Evolutionary conservation across 345 rosid species (phyloP).

Genomic region (Luvunga scandens): DNA sequence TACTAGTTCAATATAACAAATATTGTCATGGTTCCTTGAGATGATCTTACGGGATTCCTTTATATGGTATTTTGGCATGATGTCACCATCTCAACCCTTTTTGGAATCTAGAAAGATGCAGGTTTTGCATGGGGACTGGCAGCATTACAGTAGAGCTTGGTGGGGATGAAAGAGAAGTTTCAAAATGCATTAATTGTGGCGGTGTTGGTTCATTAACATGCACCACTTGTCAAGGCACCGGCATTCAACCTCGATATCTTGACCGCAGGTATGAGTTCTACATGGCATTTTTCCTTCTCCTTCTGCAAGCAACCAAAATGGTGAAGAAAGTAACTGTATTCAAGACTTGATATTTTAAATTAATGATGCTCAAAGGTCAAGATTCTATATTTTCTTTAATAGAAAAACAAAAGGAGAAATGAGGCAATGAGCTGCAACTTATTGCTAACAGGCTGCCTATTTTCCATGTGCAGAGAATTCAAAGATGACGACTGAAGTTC

Average conservation of each 20-base stretch:
- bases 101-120: constrained; percentile 62
- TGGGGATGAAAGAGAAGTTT: constrained; percentile 74
- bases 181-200: constrained; percentile 75
- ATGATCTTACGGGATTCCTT: neutral
- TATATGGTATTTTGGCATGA: neutral
- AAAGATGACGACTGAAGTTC: constrained; percentile 59
- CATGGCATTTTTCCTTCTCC: neutral
- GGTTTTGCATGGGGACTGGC: constrained; percentile 85
- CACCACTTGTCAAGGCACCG: constrained; percentile 94
- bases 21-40: neutral
- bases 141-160: constrained; percentile 67
- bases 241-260: constrained; percentile 96
- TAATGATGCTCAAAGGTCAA: neutral
- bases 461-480: constrained; percentile 45
- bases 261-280: constrained; percentile 72
- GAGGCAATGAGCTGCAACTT: neutral
- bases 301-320: neutral
- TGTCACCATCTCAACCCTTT: neutral
- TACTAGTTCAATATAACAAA: neutral
- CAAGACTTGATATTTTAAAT: neutral
- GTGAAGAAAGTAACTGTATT: neutral
- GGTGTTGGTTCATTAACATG: constrained; percentile 86
- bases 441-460: neutral
- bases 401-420: neutral
- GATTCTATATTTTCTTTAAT: neutral